Evolutionary conservation across 2,329 filamentous ascomycete genomes (phyloP), one percentile per base, ranked within the genome.

Genomic region (Talaromyces sp.): DNA sequence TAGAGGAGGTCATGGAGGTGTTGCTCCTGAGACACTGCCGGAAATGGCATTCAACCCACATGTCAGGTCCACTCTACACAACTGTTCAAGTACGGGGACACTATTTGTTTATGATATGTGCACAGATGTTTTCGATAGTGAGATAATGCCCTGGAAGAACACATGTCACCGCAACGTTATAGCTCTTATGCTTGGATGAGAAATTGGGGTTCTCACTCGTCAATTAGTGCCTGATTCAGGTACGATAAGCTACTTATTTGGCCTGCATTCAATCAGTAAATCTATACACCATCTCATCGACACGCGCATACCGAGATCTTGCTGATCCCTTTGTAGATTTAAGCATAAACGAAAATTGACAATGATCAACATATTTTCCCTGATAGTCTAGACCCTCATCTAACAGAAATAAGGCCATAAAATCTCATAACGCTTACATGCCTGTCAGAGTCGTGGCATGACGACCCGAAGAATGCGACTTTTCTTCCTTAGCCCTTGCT

Each of bases 291-390:
- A 56, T 56, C 31, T 25, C 29, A 56, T 22, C 10, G 8, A 34
- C 51, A 36, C 19, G 53, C 53, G 53, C 53, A 36, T 56, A 56
- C 31, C 53, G 31, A 22, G 29, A 56, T 56, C 53, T 38, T 56
- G 51, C 51, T 36, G 51, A 56, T 56, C 51, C 51, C 51, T 36
- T 29, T 8, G 31, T 22, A 56, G 11, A 38, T 56, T 56, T 56
- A 56, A 56, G 53, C 53, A 36, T 56, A 56, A 56, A 8, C 31
- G 19, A 31, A 22, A 54, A 34, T 13, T 11, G n/a, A 54, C 51
- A 27, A 19, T 15, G 29, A 54, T 36, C 51, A 34, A 34, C 51
- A 54, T 54, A 54, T 34, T 13, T 54, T 19, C 29, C 8, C 4
- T 22, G 17, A 53, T 13, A 34, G 29, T 34, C 51, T 54, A 36